These are phyloP conservation scores for Cucumis sativus DNA, from an alignment of 306 rosid species.

Conservation along the genomic window Cucumber_9930_V3 NC_026655.2:11711001-11711500, in stretches of 20 bases:
- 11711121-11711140: background rate
- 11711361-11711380: background rate
- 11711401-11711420: too few relatives aligned
- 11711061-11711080: too few relatives aligned
- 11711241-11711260: background rate
- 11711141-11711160: background rate
- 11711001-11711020: too few relatives aligned
- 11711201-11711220: background rate
- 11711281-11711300: background rate
- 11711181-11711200: background rate
- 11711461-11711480: conserved; percentile 11
- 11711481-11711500: conserved; percentile 98
- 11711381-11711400: background rate
- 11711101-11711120: background rate
- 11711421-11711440: background rate
- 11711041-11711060: background rate
- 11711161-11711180: too few relatives aligned
- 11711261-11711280: background rate
- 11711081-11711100: background rate
- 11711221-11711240: background rate
- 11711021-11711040: background rate
- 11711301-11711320: too few relatives aligned
- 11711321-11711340: background rate
- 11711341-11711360: background rate
- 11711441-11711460: background rate